Evolutionary conservation across 1,139 yeast species (phyloP).

Genomic region (Kurtzmaniella natalensis): DNA sequence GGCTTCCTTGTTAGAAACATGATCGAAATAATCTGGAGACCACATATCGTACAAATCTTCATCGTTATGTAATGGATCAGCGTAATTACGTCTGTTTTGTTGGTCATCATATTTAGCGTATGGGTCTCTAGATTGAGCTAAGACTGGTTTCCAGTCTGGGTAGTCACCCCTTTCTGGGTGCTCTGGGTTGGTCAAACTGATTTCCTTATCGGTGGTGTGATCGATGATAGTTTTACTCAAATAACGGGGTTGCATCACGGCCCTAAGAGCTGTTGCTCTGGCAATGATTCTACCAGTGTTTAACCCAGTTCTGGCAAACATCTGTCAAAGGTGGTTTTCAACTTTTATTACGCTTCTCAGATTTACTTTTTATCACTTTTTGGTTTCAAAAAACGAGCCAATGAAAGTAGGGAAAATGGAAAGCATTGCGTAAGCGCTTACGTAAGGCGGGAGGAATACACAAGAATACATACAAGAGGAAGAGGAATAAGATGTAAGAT

Average conservation of each 20-base stretch:
- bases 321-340: no score
- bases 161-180: conserved; percentile 45
- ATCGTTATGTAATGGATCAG: conserved; percentile 66
- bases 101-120: conserved; percentile 73
- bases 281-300: conserved; percentile 14
- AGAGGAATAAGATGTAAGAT: conserved; percentile 4
- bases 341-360: no score
- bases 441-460: neutral
- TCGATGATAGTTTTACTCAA: conserved; percentile 40
- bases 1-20: conserved; percentile 60
- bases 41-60: conserved; percentile 78
- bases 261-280: conserved; percentile 9
- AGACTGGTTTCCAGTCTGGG: conserved; percentile 38
- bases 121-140: conserved; percentile 66
- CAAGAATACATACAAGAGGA: neutral
- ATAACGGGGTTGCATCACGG: conserved; percentile 15
- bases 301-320: conserved; percentile 29
- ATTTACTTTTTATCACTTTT: no score
- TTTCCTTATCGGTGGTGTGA: conserved; percentile 37
- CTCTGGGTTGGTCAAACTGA: conserved; percentile 40
- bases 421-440: neutral
- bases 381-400: conserved; percentile 4
- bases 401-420: conserved; percentile 6
- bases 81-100: conserved; percentile 75
- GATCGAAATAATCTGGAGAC: conserved; percentile 77